Conservation (phyloP, 1,284 basidiomycete genomes). For the Dichomitus squalens region DNA sequence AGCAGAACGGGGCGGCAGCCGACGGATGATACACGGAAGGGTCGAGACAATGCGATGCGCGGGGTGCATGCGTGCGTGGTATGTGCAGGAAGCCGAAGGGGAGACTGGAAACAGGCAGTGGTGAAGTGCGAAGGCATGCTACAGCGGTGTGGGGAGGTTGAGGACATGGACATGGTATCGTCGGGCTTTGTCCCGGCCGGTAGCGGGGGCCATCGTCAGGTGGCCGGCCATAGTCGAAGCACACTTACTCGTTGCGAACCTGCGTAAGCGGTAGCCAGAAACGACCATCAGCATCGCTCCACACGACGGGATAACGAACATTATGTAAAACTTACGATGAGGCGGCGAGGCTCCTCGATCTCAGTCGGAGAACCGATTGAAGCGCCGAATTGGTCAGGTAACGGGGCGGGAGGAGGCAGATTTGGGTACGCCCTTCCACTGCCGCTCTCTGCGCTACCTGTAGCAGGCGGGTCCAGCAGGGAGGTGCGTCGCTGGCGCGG, state of each 20-base stretch:
- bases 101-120: neutral
- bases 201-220: conserved; percentile 1
- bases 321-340: conserved; percentile 23
- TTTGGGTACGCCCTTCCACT: neutral
- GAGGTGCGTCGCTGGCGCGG: conserved; percentile 21
- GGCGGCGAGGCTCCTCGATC: conserved; percentile 18
- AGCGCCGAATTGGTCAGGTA: conserved; percentile 31
- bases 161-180: conserved; percentile 3
- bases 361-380: neutral
- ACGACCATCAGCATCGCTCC: neutral
- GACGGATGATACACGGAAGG: neutral
- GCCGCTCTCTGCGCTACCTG: conserved; percentile 12
- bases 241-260: conserved; percentile 29
- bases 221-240: neutral
- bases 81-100: neutral
- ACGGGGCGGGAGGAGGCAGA: conserved; percentile 13
- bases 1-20: neutral
- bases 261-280: neutral
- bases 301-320: neutral
- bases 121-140: neutral
- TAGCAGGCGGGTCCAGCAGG: conserved; percentile 24
- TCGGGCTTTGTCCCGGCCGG: neutral
- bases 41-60: neutral
- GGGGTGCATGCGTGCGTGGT: neutral
- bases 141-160: neutral